Evolutionary conservation across 352 stramenopile species (phyloP), one percentile per base, ranked within the genome.

Genomic region (Phytophthora multivora): DNA sequence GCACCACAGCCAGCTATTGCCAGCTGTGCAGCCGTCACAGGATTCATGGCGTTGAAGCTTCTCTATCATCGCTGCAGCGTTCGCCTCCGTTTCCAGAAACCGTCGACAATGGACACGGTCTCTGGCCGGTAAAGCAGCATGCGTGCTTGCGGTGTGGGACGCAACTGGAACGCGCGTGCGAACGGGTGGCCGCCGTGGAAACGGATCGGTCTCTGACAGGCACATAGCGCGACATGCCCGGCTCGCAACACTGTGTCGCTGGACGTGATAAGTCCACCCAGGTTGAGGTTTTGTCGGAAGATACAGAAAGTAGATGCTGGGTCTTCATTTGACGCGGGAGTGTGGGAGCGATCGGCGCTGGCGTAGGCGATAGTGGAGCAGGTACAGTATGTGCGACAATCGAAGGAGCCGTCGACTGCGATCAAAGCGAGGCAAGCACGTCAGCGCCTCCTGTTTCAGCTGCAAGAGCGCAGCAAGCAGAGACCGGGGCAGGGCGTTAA

Each of bases 181-280:
- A 58, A 59, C 18, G 56, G 48, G 42, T 62, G 50, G 56, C n/a
- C 35, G 47, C 39, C 38, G 39, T n/a, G 39, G 59, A 55, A 60
- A 55, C 40, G 41, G 51, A 35, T 53, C 40, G 18, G 21, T 47
- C 33, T 54, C 16, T 54, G 35, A 16, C 18, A 21, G 31, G 9
- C 36, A 26, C 41, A 41, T 38, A 15, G 56, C 54, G 49, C 59
- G 59, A 67, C 43, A 47, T 56, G 59, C 59, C 58, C 38, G 58
- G 55, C 58, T 30, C 42, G 49, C 41, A 50, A 54, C 58, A 60
- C 49, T 35, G 49, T 54, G 43, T 54, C 58, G 42, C 13, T 35
- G 10, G 35, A 18, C 16, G 21, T 53, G 36, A 48, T 41, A 11
- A 18, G 26, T 57, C 51, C 51, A 60, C 52, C 52, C 30, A 57